Percentiles rank a stretch among this genome's conserved stretches.
Conservation (phyloP, 805 yeast species). For the Wickerhamiella occidentalis region DNA sequence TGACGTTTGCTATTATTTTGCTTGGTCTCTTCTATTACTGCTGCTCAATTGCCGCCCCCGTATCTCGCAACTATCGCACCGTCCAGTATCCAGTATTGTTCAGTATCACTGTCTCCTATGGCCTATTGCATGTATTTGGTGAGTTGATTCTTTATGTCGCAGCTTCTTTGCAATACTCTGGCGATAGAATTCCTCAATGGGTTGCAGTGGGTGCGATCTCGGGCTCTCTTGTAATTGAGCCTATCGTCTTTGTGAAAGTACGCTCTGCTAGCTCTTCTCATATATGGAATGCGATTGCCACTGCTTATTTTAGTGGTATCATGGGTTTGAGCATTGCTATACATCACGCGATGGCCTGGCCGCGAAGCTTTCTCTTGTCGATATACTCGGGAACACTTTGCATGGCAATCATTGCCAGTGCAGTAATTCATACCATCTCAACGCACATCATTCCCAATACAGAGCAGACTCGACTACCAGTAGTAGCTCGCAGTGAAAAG, state of each 20-base stretch:
- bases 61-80: not conserved
- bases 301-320: not conserved
- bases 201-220: not conserved
- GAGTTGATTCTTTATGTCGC: not conserved
- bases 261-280: not conserved
- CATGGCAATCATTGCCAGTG: not conserved
- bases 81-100: not conserved
- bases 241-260: not conserved
- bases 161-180: not conserved
- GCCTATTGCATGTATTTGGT: not conserved
- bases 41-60: not conserved
- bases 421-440: not conserved
- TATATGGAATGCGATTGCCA: not conserved
- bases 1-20: not conserved
- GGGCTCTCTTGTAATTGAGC: not conserved
- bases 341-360: not conserved
- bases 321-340: not conserved
- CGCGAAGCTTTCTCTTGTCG: not conserved
- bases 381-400: not conserved
- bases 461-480: not conserved
- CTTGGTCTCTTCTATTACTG: not conserved
- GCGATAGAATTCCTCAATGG: not conserved
- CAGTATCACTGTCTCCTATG: not conserved
- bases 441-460: not conserved
- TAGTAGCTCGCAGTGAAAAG: not conserved